phyloP scores from a whole-genome alignment of 176 grass and related monocot genomes.

The Triticum turgidum region DNA sequence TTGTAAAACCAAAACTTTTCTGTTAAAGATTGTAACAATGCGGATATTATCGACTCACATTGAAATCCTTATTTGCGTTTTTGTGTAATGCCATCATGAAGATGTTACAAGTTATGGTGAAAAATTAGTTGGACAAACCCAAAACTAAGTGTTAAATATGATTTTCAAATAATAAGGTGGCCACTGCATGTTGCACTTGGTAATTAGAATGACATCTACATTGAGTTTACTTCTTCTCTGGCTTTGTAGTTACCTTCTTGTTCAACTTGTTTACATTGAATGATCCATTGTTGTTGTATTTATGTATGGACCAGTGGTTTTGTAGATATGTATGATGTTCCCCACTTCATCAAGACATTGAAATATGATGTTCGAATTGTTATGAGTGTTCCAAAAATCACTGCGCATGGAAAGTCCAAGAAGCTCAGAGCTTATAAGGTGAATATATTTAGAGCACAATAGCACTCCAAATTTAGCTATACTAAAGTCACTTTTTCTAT shows the following conservation, averaged over 20 bases:
- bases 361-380: slow-evolving; percentile 88
- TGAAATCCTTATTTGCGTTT: background rate
- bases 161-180: background rate
- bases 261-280: background rate
- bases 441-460: slow-evolving; percentile 17
- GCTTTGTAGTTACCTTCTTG: background rate
- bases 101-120: background rate
- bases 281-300: slow-evolving; percentile 26
- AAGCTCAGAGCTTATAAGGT: slow-evolving; percentile 88
- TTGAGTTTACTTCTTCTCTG: background rate
- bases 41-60: background rate
- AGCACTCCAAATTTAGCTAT: background rate
- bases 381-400: slow-evolving; percentile 68
- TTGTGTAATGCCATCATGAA: background rate
- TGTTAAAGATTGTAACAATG: background rate
- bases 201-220: background rate
- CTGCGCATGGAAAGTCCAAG: slow-evolving; percentile 83
- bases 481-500: background rate
- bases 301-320: slow-evolving; percentile 74
- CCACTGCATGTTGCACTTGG: background rate
- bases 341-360: slow-evolving; percentile 84
- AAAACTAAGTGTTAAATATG: background rate
- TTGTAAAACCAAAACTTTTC: background rate
- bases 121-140: background rate
- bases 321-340: slow-evolving; percentile 97